A percentile compares a stretch with the other conserved stretches of the same genome.
These are phyloP conservation scores for Stygiomarasmius scandens DNA, from an alignment of 1,284 basidiomycete genomes.

Conservation along the genomic window DNA sequence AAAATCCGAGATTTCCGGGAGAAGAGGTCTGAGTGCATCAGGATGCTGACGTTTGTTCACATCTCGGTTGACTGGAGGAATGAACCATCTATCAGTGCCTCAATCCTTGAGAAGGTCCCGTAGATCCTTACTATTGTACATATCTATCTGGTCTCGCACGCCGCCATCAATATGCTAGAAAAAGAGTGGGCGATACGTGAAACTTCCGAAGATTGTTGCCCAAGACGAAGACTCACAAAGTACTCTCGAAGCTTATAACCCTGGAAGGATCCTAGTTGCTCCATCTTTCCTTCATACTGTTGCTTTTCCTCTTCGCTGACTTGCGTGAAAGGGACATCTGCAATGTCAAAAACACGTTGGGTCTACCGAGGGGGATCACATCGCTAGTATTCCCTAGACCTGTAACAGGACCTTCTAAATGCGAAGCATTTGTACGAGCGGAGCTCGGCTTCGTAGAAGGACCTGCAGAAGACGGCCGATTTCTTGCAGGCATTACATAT, in stretches of 20 bases:
- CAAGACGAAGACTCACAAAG: slow-evolving; percentile 43
- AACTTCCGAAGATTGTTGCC: not conserved
- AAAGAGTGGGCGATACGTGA: too few species aligned
- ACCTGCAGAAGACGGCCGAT: too few species aligned
- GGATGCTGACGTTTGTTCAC: slow-evolving; percentile 49
- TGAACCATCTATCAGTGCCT: slow-evolving; percentile 33
- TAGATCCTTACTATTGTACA: slow-evolving; percentile 54
- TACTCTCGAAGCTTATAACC: slow-evolving; percentile 62
- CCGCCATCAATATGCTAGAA: slow-evolving; percentile 55
- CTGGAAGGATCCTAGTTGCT: slow-evolving; percentile 54
- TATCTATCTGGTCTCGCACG: slow-evolving; percentile 59
- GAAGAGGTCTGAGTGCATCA: slow-evolving; percentile 49
- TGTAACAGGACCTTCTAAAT: too few species aligned
- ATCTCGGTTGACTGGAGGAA: slow-evolving; percentile 46
- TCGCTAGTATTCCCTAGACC: too few species aligned
- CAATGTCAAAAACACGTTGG: slow-evolving; percentile 62
- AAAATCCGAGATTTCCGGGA: slow-evolving; percentile 61
- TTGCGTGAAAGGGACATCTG: slow-evolving; percentile 58
- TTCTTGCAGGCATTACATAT: too few species aligned
- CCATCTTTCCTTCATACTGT: slow-evolving; percentile 49
- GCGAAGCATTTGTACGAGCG: too few species aligned
- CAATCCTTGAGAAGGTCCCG: not conserved
- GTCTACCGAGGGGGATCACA: slow-evolving; percentile 35
- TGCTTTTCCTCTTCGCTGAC: slow-evolving; percentile 43
- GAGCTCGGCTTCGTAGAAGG: too few species aligned